phyloP scores from a whole-genome alignment of 441 rosid species.

The Jatropha multifida region DNA sequence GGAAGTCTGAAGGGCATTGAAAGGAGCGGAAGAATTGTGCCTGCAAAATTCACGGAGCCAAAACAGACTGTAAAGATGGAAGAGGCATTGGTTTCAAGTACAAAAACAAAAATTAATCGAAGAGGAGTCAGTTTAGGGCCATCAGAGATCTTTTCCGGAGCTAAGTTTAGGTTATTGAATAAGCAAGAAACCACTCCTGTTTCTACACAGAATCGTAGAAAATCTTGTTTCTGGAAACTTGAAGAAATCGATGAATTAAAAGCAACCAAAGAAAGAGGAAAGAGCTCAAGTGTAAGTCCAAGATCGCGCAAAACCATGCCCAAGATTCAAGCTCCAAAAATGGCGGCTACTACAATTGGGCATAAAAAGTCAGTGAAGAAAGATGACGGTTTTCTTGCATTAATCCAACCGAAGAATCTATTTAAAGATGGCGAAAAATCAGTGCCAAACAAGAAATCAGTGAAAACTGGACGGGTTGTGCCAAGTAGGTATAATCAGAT shows the following conservation, averaged over 20 bases:
- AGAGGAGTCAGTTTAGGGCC: slow-evolving; percentile 92
- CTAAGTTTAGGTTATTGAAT: slow-evolving; percentile 37
- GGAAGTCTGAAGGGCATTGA: slow-evolving; percentile 44
- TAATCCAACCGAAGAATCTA: slow-evolving; percentile 76
- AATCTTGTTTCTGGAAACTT: slow-evolving; percentile 87
- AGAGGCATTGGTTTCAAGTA: slow-evolving; percentile 36
- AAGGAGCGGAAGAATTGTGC: slow-evolving; percentile 55
- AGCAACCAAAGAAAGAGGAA: slow-evolving; percentile 60
- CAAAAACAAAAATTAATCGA: slow-evolving; percentile 44
- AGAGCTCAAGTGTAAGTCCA: slow-evolving; percentile 71
- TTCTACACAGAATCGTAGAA: slow-evolving; percentile 66
- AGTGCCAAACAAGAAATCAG: slow-evolving; percentile 44
- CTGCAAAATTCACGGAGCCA: slow-evolving; percentile 76
- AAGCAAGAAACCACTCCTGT: slow-evolving; percentile 60
- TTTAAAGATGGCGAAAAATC: slow-evolving; percentile 79
- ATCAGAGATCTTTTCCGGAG: slow-evolving; percentile 58
- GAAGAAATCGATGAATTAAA: slow-evolving; percentile 70
- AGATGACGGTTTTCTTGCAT: slow-evolving; percentile 52
- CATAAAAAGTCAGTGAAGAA: slow-evolving; percentile 62
- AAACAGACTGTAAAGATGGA: slow-evolving; percentile 46
- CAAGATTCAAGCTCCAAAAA: slow-evolving; percentile 49
- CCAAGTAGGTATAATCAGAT: slow-evolving; percentile 73
- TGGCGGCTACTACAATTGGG: slow-evolving; percentile 65
- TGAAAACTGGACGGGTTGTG: slow-evolving; percentile 69
- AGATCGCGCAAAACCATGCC: slow-evolving; percentile 55